A percentile compares a stretch with the other conserved stretches of the same genome.
Conservation (phyloP, 1,284 basidiomycete species). For the Moesziomyces sp. region DNA sequence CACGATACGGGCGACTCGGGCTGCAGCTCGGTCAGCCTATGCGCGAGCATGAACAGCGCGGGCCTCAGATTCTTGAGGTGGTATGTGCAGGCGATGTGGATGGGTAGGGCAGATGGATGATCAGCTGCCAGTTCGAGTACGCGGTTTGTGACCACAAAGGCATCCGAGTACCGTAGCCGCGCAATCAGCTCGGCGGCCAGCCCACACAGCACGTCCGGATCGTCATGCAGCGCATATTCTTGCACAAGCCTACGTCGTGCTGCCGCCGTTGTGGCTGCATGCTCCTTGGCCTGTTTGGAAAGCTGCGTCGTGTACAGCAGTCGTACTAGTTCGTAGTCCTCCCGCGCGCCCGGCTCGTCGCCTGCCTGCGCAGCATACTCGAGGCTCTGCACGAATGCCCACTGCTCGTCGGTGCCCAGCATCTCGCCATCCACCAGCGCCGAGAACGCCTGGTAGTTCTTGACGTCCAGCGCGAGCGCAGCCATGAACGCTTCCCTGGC, state of each 20-base stretch:
- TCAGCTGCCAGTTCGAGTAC: constrained; percentile 56
- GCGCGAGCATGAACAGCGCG: constrained; percentile 91
- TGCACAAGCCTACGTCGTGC: constrained; percentile 76
- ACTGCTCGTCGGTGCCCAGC: constrained; percentile 72
- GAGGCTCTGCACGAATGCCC: constrained; percentile 90
- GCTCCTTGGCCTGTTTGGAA: constrained; percentile 74
- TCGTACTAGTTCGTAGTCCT: constrained; percentile 88
- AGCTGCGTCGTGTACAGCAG: constrained; percentile 91
- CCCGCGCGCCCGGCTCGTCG: constrained; percentile 70
- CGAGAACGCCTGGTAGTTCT: constrained; percentile 95
- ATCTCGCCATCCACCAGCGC: constrained; percentile 86
- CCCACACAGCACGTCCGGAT: constrained; percentile 90
- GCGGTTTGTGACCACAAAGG: constrained; percentile 80
- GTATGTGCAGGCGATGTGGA: constrained; percentile 97
- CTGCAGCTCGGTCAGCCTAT: constrained; percentile 88
- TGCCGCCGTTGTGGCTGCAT: constrained; percentile 16
- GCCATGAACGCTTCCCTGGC: constrained; percentile 96
- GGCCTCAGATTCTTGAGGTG: constrained; percentile 90
- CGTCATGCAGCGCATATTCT: constrained; percentile 76
- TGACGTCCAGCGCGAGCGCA: constrained; percentile 90
- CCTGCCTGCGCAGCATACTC: constrained; percentile 81
- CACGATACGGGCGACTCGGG: constrained; percentile 92
- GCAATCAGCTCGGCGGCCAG: constrained; percentile 90
- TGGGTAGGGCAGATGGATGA: constrained; percentile 74
- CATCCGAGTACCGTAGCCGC: constrained; percentile 91